Percentiles rank a stretch among this genome's conserved stretches.
These are phyloP conservation scores for Lobulomyces angularis DNA, from an alignment of 192 early-diverging fungal genomes.

Conservation along the genomic window DNA sequence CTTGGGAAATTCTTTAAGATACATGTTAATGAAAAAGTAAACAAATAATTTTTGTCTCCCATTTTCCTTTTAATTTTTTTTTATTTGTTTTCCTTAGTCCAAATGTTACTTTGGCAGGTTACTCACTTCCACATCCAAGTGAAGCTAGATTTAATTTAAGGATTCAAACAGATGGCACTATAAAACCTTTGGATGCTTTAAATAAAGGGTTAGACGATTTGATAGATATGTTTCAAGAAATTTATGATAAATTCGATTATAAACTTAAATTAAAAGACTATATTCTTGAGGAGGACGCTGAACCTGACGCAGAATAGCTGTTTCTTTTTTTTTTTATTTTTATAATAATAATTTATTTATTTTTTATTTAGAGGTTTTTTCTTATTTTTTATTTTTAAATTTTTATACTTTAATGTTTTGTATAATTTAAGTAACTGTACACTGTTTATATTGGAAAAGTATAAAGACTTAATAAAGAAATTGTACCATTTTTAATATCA, in stretches of 20 bases:
- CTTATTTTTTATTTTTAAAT: too few relatives aligned
- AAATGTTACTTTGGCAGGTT: conserved; percentile 33
- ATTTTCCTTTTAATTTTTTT: background rate
- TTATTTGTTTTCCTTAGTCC: background rate
- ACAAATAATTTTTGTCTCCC: background rate
- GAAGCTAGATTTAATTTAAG: conserved; percentile 82
- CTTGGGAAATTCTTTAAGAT: conserved; percentile 84
- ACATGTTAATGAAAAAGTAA: conserved; percentile 91
- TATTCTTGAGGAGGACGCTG: background rate
- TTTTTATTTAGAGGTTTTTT: too few relatives aligned
- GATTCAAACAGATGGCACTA: conserved; percentile 78
- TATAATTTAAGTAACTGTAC: too few relatives aligned
- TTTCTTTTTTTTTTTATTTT: too few relatives aligned
- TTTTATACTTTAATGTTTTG: too few relatives aligned
- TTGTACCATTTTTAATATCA: too few relatives aligned
- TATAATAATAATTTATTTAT: too few relatives aligned
- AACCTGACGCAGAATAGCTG: too few relatives aligned
- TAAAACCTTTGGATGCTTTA: conserved; percentile 73
- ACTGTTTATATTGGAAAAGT: too few relatives aligned
- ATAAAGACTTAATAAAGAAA: too few relatives aligned
- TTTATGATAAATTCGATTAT: conserved; percentile 47
- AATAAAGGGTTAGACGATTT: conserved; percentile 80
- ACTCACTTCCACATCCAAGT: conserved; percentile 95
- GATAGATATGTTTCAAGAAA: conserved; percentile 52
- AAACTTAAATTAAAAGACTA: conserved; percentile 47